Percentiles rank a stretch among this genome's conserved stretches.
Evolutionary conservation across 2,329 filamentous ascomycete genomes (phyloP).

Genomic region (Phialemonium atrogriseum): DNA sequence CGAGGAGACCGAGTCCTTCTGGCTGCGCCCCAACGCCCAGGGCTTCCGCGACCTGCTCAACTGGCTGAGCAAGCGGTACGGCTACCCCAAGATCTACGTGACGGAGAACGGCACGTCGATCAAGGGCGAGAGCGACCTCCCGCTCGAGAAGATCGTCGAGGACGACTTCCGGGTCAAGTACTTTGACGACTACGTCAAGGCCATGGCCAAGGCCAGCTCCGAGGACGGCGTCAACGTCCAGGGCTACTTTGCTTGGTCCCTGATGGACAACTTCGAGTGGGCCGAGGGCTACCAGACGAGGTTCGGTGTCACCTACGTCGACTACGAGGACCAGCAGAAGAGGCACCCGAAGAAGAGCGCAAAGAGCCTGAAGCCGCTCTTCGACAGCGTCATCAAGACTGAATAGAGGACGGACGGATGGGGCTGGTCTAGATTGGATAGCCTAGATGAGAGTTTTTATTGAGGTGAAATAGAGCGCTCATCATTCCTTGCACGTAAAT

Average conservation of each 20-base stretch:
- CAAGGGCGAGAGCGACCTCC: slow-evolving; percentile 72
- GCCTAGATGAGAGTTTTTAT: too few relatives aligned
- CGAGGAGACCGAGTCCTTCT: slow-evolving; percentile 72
- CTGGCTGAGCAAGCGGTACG: slow-evolving; percentile 73
- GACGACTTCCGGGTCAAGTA: slow-evolving; percentile 79
- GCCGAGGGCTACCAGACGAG: slow-evolving; percentile 84
- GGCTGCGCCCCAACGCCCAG: slow-evolving; percentile 67
- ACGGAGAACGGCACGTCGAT: slow-evolving; percentile 84
- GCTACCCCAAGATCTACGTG: slow-evolving; percentile 70
- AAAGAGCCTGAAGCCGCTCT: slow-evolving; percentile 59
- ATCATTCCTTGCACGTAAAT: too few relatives aligned
- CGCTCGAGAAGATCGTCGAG: slow-evolving; percentile 61
- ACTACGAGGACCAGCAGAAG: slow-evolving; percentile 73
- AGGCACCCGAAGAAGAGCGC: slow-evolving; percentile 80
- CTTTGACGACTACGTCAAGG: slow-evolving; percentile 67
- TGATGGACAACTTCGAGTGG: slow-evolving; percentile 90
- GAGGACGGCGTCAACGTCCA: slow-evolving; percentile 70
- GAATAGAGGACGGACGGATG: slow-evolving; percentile 31
- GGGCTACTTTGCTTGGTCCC: slow-evolving; percentile 79
- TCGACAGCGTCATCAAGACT: slow-evolving; percentile 62
- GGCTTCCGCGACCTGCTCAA: slow-evolving; percentile 71
- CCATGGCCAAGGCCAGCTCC: slow-evolving; percentile 63
- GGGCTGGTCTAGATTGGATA: slow-evolving; percentile 1
- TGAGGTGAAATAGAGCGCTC: too few relatives aligned
- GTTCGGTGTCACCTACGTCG: slow-evolving; percentile 77